Evolutionary conservation across 345 rosid genomes (phyloP), one percentile per base, ranked within the genome.

Genomic region (Salix suchowensis): DNA sequence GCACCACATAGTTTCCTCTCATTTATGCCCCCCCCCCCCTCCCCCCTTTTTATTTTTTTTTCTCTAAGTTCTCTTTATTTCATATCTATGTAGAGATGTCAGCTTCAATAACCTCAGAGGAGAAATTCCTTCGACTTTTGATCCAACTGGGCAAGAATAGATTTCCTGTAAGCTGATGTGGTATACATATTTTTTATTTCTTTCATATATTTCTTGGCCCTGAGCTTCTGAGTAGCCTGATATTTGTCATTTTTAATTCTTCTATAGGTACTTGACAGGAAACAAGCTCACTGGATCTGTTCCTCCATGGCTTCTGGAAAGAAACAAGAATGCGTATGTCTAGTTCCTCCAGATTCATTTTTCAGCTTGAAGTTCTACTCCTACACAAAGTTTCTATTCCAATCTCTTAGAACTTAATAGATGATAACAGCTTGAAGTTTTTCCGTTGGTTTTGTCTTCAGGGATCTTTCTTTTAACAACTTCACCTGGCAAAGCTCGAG

Each of bases 401-500:
- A 40, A 40, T 40, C 44, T 40, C 12, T 11, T 11, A 5, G 2
- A 32, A 19, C 14, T 24, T 37, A 24, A 62, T 61, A 60, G 61
- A 36, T 28, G 50, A 68, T 50, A 26, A 32, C 28, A 37, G 21
- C 23, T 71, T 26, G 16, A 30, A 48, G 18, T 13, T 37, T 68
- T 67, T 36, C 2, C 11, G 21, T 77, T 52, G 55, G 44, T 65
- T 79, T 82, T 85, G 60, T 86, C 71, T 77, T 71, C 85, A 92
- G 97, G 75, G 96, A 94, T 85, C 78, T 92, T 74, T 92, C 98
- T 37, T 83, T 77, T 78, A 94, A 94, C 77, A 89, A 91, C 79
- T 92, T 94, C 77, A 88, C 94, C 1, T 84, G 85, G 87, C 90
- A 81, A 73, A 80, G 80, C 84, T 86, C 97, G 74, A 80, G 87